Evolutionary conservation across 345 rosid species (phyloP).

Genomic region (Salix koriyanagi): DNA sequence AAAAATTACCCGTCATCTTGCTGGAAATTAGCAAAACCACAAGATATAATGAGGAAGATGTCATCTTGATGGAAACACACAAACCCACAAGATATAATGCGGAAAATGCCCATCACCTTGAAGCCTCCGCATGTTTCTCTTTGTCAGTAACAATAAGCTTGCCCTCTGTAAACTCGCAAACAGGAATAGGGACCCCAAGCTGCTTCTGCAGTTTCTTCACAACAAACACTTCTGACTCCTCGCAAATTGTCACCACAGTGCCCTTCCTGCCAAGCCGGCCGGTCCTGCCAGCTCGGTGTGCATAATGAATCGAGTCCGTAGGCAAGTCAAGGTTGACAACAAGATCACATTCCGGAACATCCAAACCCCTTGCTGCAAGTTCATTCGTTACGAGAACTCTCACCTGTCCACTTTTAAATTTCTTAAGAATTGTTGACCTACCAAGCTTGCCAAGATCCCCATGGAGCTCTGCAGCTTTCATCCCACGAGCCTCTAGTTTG

Average conservation of each 20-base stretch:
- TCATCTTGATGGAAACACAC: not conserved
- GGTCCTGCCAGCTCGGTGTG: conserved; percentile 87
- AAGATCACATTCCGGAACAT: conserved; percentile 83
- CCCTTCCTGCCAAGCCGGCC: conserved; percentile 91
- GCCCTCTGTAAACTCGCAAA: conserved; percentile 84
- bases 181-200: conserved; percentile 57
- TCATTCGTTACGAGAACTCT: conserved; percentile 82
- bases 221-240: conserved; percentile 75
- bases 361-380: conserved; percentile 93
- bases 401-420: conserved; percentile 79
- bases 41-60: not conserved
- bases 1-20: not conserved
- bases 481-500: conserved; percentile 88
- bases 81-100: not conserved
- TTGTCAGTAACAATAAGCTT: conserved; percentile 53
- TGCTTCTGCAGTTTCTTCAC: conserved; percentile 86
- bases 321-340: conserved; percentile 87
- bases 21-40: not conserved
- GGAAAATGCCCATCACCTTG: conserved; percentile 8
- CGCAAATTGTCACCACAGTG: conserved; percentile 75
- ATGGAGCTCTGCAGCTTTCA: conserved; percentile 75
- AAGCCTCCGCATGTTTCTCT: conserved; percentile 24
- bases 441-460: conserved; percentile 95
- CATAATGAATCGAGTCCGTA: conserved; percentile 72
- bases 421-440: conserved; percentile 74